Conservation (phyloP, 768 basidiomycete genomes). For the Infundibulicybe gibba region DNA sequence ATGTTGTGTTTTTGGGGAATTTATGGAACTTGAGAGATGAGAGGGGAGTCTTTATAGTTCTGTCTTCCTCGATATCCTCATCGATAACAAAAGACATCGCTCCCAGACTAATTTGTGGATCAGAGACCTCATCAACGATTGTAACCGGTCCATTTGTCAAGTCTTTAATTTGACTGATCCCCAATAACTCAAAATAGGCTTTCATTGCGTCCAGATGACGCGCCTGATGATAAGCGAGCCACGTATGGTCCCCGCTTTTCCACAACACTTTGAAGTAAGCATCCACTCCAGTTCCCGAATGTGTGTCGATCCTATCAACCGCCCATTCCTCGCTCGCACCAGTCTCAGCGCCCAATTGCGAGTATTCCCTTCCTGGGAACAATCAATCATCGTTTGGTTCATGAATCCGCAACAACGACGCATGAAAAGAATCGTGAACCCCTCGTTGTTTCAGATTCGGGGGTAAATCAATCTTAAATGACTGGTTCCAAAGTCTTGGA, state of each 20-base stretch:
- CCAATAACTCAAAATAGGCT: background rate
- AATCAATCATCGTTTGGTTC: slow-evolving; percentile 17
- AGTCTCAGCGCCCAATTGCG: no score
- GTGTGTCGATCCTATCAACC: slow-evolving; percentile 17
- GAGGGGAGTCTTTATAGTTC: no score
- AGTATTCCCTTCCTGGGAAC: no score
- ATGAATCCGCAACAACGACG: slow-evolving; percentile 16
- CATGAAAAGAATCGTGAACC: slow-evolving; percentile 27
- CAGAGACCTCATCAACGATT: no score
- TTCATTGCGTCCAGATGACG: background rate
- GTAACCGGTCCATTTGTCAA: slow-evolving; percentile 17
- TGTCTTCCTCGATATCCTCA: no score
- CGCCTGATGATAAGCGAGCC: slow-evolving; percentile 23
- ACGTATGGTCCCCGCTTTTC: slow-evolving; percentile 28
- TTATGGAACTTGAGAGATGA: no score
- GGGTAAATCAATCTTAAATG: slow-evolving; percentile 20
- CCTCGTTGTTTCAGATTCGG: no score
- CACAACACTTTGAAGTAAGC: slow-evolving; percentile 27
- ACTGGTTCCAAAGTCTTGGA: slow-evolving; percentile 10
- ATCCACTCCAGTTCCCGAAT: slow-evolving; percentile 16
- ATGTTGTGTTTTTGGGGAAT: no score
- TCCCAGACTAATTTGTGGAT: no score
- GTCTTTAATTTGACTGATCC: background rate
- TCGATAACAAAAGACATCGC: no score
- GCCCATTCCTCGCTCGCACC: slow-evolving; percentile 12